phyloP scores from a whole-genome alignment of 768 basidiomycete species.

The Boletellus sp. region DNA sequence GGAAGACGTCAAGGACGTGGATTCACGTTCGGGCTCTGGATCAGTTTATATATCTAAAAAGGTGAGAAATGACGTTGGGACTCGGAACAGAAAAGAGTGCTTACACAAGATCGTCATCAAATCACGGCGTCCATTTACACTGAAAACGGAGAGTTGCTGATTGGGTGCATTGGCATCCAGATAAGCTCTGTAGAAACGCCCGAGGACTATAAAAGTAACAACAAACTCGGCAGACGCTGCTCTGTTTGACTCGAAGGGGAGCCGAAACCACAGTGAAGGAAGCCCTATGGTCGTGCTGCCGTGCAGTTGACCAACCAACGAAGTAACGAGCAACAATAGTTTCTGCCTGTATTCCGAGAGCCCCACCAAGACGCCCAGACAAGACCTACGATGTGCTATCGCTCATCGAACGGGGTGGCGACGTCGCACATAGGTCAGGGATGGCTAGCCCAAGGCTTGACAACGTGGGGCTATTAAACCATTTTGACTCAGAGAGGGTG shows the following conservation, averaged over 20 bases:
- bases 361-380: neutral
- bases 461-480: neutral
- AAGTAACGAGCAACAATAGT: neutral
- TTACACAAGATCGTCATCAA: neutral
- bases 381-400: neutral
- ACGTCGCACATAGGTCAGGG: neutral
- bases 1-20: neutral
- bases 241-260: neutral
- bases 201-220: neutral
- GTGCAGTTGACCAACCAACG: neutral
- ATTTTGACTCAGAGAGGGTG: neutral
- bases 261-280: neutral
- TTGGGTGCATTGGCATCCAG: neutral
- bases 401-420: constrained; percentile 2
- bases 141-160: neutral
- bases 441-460: constrained; percentile 2
- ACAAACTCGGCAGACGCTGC: neutral
- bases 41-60: neutral
- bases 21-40: neutral
- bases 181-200: neutral
- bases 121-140: neutral
- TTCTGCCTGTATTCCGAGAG: neutral
- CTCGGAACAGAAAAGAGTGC: neutral
- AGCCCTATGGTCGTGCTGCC: neutral
- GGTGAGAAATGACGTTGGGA: neutral